These are phyloP conservation scores for Diaporthe sp. DNA, from an alignment of 2,329 filamentous ascomycete species.

Conservation along the genomic window DNA sequence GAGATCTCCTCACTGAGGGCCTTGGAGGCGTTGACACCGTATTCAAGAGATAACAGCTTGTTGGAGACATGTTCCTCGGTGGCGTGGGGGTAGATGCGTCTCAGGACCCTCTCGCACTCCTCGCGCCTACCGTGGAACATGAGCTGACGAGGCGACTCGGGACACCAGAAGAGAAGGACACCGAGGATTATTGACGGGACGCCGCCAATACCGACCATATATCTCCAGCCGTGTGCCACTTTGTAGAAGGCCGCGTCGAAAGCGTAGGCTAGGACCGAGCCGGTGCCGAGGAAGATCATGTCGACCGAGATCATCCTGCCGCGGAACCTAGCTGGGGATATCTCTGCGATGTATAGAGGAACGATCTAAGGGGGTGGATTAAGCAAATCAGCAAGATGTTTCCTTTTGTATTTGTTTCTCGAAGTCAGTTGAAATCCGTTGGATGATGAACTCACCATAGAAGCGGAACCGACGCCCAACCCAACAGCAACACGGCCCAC, in stretches of 20 bases:
- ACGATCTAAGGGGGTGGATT: slow-evolving; percentile 49
- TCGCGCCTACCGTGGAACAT: slow-evolving; percentile 58
- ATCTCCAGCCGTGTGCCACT: slow-evolving; percentile 62
- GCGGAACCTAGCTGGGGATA: slow-evolving; percentile 60
- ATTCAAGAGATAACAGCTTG: slow-evolving; percentile 59
- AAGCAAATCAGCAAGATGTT: background rate
- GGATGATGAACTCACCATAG: background rate
- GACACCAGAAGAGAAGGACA: slow-evolving; percentile 59
- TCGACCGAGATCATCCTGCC: slow-evolving; percentile 48
- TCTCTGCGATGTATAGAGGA: slow-evolving; percentile 63
- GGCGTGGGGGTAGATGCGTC: slow-evolving; percentile 57
- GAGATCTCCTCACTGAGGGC: slow-evolving; percentile 56
- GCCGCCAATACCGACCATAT: slow-evolving; percentile 63
- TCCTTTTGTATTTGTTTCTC: background rate
- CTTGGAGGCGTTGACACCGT: slow-evolving; percentile 54
- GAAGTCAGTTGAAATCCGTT: background rate
- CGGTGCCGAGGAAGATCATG: slow-evolving; percentile 55
- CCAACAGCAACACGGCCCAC: slow-evolving; percentile 15
- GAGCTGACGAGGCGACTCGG: slow-evolving; percentile 63
- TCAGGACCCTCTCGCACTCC: slow-evolving; percentile 55
- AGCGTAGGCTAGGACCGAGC: slow-evolving; percentile 58
- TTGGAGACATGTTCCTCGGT: slow-evolving; percentile 58
- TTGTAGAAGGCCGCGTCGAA: slow-evolving; percentile 57
- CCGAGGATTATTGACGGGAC: slow-evolving; percentile 61
- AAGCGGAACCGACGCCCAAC: slow-evolving; percentile 13